Evolutionary conservation across 1,139 yeast species (phyloP), one percentile per base, ranked within the genome.

Genomic region (Magnusiomyces paraingens): DNA sequence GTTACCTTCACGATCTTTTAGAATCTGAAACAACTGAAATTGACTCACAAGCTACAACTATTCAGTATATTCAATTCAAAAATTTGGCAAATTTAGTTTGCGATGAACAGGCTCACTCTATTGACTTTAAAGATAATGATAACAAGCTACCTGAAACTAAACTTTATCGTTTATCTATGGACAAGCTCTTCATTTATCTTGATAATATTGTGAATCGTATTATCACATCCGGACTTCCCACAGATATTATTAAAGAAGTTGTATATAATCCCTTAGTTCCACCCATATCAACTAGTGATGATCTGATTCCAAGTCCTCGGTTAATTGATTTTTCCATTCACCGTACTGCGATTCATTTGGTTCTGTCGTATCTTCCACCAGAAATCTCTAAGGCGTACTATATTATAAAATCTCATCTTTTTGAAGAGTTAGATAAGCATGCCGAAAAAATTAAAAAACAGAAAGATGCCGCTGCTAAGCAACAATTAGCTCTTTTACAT

Each of bases 321-420:
- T 56, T 69, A 29, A 49, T 55, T 5, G 50, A 51, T 6, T 54
- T 51, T 18, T 72, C 67, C 3, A 53, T 58, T 3, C 47, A 53
- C 18, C 61, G 61, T 51, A 58, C 65, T 8, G 72, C 70, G 2
- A 54, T 62, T 47, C 55, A 58, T 17, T 58, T 71, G 29, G 50
- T 71, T 12, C 53, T 62, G 22, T 62, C 69, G 14, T 68, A 71
- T 60, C 60, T 71, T n/a, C 57, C 61, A 2, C 53, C 56, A 1
- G 58, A 57, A 10, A 43, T 69, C 6, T 51, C 52, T 1, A 55
- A 52, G 2, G 41, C 60, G 49, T 63, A 57, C 54, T 47, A 59
- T n/a, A 50, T 55, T 18, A 52, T 59, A 26, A 50, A 53, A 40
- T 64, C 67, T 39, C 20, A 26, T 6, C 12, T 6, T 12, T 64